Evolutionary conservation across 768 basidiomycete genomes (phyloP).

Genomic region (Floccularia luteovirens): DNA sequence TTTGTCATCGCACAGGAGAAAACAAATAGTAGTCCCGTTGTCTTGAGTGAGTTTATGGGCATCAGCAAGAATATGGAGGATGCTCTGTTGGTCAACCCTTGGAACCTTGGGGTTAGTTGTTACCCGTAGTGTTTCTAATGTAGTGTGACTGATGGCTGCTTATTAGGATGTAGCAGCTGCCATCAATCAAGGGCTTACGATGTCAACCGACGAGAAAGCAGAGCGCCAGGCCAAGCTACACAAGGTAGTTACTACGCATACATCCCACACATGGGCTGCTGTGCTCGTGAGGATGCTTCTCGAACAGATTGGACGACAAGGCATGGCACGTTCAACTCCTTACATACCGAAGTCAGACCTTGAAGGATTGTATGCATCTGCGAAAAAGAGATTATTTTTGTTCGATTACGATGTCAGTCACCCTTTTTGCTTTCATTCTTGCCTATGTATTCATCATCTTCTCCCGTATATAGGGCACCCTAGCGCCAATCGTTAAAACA

Average conservation of each 20-base stretch:
- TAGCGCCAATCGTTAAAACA: slow-evolving; percentile 93
- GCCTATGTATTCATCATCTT: background rate
- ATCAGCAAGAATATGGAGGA: slow-evolving; percentile 89
- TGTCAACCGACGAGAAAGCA: slow-evolving; percentile 72
- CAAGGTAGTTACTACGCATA: slow-evolving; percentile 85
- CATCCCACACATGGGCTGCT: slow-evolving; percentile 92
- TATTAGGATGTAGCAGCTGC: slow-evolving; percentile 77
- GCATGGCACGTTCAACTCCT: slow-evolving; percentile 79
- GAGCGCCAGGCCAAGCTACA: slow-evolving; percentile 69
- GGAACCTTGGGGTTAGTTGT: slow-evolving; percentile 77
- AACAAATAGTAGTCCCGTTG: slow-evolving; percentile 78
- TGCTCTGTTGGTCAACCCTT: slow-evolving; percentile 90
- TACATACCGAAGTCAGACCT: slow-evolving; percentile 63
- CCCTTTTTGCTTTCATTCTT: slow-evolving; percentile 2
- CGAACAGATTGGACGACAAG: slow-evolving; percentile 69
- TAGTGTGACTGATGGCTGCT: slow-evolving; percentile 1
- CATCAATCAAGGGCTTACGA: slow-evolving; percentile 81
- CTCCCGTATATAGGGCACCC: slow-evolving; percentile 86
- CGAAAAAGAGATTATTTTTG: slow-evolving; percentile 82
- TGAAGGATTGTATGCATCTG: slow-evolving; percentile 50
- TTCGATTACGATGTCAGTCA: slow-evolving; percentile 90
- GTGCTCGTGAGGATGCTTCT: slow-evolving; percentile 85
- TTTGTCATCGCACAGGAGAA: slow-evolving; percentile 90
- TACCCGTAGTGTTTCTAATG: slow-evolving; percentile 4
- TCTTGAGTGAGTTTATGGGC: slow-evolving; percentile 97